Percentiles rank a stretch among this genome's conserved stretches.
These are phyloP conservation scores for Helianthus tuberosus DNA, from an alignment of 129 eudicot genomes.

Conservation along the genomic window DNA sequence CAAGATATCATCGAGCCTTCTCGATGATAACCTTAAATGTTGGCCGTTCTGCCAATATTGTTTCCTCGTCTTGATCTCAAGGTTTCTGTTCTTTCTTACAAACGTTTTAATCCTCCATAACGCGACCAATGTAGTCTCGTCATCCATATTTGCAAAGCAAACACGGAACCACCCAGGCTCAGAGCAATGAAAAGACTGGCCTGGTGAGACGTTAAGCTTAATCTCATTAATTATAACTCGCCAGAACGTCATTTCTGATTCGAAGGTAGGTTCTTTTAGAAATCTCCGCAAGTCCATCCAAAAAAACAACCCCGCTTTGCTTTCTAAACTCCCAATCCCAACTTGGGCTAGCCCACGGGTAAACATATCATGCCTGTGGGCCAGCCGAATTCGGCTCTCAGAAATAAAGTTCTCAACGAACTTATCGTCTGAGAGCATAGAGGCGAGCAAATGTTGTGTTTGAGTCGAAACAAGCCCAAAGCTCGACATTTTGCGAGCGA, in stretches of 20 bases:
- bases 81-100: constrained; percentile 32
- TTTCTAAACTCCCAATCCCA: constrained; percentile 45
- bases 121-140: constrained; percentile 53
- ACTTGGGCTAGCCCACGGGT: constrained; percentile 52
- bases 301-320: constrained; percentile 58
- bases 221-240: constrained; percentile 43
- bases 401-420: constrained; percentile 43
- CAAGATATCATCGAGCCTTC: constrained; percentile 51
- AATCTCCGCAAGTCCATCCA: constrained; percentile 67
- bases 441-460: constrained; percentile 52
- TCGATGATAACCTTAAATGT: constrained; percentile 34
- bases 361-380: constrained; percentile 44
- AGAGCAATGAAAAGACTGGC: constrained; percentile 60
- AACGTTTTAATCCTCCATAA: constrained; percentile 46
- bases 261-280: constrained; percentile 45
- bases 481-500: constrained; percentile 66
- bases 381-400: constrained; percentile 43
- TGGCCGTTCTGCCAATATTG: constrained; percentile 44
- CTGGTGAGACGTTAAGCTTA: constrained; percentile 60
- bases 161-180: constrained; percentile 71
- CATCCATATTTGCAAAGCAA: constrained; percentile 63
- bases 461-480: constrained; percentile 65
- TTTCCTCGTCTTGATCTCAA: constrained; percentile 34
- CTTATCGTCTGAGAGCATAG: constrained; percentile 51
- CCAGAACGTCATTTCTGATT: constrained; percentile 53